phyloP scores from a whole-genome alignment of 352 stramenopile species.

The Globisporangium recalcitrans region DNA sequence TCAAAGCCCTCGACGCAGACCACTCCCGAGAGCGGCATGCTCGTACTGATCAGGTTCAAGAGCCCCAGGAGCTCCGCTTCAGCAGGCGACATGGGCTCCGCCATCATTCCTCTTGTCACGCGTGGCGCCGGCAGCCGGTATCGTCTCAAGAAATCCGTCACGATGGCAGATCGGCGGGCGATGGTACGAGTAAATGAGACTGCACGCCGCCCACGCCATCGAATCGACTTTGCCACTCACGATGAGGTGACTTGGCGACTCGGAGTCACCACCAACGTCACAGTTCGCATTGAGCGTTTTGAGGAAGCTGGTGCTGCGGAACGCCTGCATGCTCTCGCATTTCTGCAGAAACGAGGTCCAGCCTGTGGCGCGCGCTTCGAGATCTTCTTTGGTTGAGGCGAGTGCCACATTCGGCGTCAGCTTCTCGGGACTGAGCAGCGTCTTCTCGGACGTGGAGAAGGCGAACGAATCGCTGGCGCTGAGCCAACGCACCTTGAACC shows the following conservation, averaged over 20 bases:
- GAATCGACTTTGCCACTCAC: slow-evolving; percentile 36
- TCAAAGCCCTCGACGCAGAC: slow-evolving; percentile 48
- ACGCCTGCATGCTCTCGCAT: slow-evolving; percentile 28
- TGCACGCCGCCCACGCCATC: slow-evolving; percentile 43
- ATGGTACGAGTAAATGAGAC: not conserved
- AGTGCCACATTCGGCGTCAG: not conserved
- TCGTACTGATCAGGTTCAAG: slow-evolving; percentile 45
- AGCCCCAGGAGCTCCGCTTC: slow-evolving; percentile 36
- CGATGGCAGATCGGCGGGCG: not conserved
- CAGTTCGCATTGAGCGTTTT: slow-evolving; percentile 28
- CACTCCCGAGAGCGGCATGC: slow-evolving; percentile 27
- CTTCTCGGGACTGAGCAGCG: not conserved
- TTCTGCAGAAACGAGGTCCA: slow-evolving; percentile 40
- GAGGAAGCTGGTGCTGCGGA: not conserved
- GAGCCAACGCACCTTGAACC: slow-evolving; percentile 1
- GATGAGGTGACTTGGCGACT: slow-evolving; percentile 26
- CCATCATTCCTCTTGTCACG: not conserved
- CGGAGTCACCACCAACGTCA: slow-evolving; percentile 20
- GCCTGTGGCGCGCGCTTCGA: slow-evolving; percentile 13
- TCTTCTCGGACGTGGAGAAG: not conserved
- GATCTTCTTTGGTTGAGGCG: not conserved
- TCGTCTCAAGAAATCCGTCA: not conserved
- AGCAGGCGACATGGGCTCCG: not conserved
- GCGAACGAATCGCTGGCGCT: slow-evolving; percentile 1
- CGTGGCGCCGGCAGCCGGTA: not conserved